Evolutionary conservation across 768 basidiomycete species (phyloP), one percentile per base, ranked within the genome.

Genomic region (Scleroderma citrinum): DNA sequence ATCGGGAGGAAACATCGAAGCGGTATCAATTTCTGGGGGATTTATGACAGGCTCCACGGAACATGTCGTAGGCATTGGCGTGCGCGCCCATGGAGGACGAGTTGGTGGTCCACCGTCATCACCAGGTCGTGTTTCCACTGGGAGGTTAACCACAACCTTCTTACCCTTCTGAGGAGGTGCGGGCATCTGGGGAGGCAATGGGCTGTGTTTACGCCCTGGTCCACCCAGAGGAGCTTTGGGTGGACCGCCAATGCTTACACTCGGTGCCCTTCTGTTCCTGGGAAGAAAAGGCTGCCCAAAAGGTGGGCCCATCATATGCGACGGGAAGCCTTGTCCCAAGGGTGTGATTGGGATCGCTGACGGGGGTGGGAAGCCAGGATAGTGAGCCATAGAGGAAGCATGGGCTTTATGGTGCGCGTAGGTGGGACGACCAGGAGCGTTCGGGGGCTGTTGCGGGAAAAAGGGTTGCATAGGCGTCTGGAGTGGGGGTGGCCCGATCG

Each of bases 181-280:
- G 37, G 43, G 65, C 52, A 65, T 61, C 10, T 55, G 49, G 13
- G 63, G 60, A 10, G 80, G 74, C 50, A 85, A 67, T 11, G 87
- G 87, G 63, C 82, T 86, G 44, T 82, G 74, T 68, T 87, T 92
- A 39, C 85, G 78, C 39, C 81, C 78, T 12, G 85, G 88, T 0
- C 90, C 90, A 16, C 90, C 90, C 2, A 92, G 69, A 1, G 81
- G 76, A 1, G 90, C 90, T 64, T 92, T 92, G 8, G 90, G 90
- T n/a, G 90, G 90, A 7, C 90, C 90, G 12, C 90, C 90, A 36
- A 86, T 79, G 61, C 83, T 87, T 38, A 85, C 54, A 54, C 77
- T 78, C 14, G 75, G 76, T 49, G 86, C 78, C 37, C 87, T 75
- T 63, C 84, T 75, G 60, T 74, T 85, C 48, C 85, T 70, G 24